phyloP scores from a whole-genome alignment of 1,284 basidiomycete species.

The Cryptococcus jaspeensis region DNA sequence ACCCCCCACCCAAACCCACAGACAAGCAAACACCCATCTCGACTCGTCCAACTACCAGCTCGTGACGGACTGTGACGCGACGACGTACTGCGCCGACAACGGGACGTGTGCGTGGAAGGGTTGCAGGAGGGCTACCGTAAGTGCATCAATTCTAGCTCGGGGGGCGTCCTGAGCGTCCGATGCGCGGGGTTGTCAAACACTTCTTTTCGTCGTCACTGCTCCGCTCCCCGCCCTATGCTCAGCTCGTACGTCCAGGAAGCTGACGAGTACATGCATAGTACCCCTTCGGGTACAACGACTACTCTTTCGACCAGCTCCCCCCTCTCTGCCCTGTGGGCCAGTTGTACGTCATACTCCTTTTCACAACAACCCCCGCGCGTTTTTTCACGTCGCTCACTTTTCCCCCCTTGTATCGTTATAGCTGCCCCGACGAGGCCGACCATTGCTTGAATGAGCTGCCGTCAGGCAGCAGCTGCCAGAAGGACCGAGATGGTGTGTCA shows the following conservation, averaged over 20 bases:
- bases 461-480: constrained; percentile 71
- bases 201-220: no score
- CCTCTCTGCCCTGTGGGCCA: constrained; percentile 60
- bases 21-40: constrained; percentile 60
- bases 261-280: constrained; percentile 30
- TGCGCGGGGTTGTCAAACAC: no score
- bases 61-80: constrained; percentile 69
- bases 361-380: not conserved
- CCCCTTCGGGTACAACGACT: constrained; percentile 49
- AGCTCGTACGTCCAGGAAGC: not conserved
- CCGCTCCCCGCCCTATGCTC: not conserved
- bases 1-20: constrained; percentile 4
- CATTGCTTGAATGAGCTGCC: constrained; percentile 63
- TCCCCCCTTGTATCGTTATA: constrained; percentile 45
- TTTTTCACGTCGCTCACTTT: not conserved
- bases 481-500: constrained; percentile 76
- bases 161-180: not conserved
- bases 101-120: constrained; percentile 63
- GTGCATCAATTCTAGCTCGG: constrained; percentile 7
- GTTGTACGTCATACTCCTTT: constrained; percentile 33
- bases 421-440: constrained; percentile 82
- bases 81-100: constrained; percentile 63
- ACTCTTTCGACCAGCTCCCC: constrained; percentile 56
- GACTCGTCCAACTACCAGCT: constrained; percentile 72
- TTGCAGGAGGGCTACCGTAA: constrained; percentile 70